Base-by-base conservation (phyloP, 805 yeast species). In the Ogataea polymorpha region DNA sequence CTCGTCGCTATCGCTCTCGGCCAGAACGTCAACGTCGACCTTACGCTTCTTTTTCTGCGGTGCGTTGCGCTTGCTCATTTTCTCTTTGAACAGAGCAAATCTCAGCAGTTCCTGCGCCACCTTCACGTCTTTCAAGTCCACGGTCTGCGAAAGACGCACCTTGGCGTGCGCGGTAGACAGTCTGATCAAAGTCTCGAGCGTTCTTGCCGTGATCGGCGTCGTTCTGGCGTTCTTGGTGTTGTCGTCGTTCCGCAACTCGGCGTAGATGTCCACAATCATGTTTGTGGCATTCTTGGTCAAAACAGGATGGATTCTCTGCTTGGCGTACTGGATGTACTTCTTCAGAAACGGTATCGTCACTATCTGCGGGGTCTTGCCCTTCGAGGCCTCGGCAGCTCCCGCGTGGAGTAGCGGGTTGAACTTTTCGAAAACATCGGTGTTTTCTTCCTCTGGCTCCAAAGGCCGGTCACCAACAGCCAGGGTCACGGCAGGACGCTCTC, bases 151-250 rank as follows among this genome's bases (percentile, higher is more conserved):
- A 42, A 93, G 70, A 53, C 98, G 75, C n/a, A 91, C 86, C 62
- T 93, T 91, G 9, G 98, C 98, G 64, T 93, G 98, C 0, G 99
- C 98, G 1, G 97, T 86, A 0, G 97, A 74, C 45, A 91, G 70
- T 72, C 99, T 95, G 62, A 91, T 91, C 50, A 91, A 71, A 0
- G 99, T 91, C 65, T 91, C 99, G 53, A 91, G 71, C 4, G 98
- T 93, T 80, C 99, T 86, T n/a, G 98, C 96, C 2, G 99, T 91
- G 51, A 91, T 86, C 26, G 99, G 98, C 1, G 96, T 83, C 0
- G 96, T 90, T 57, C 80, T 75, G 39, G 84, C 77, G 51, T 81
- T 85, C 45, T 65, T 70, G 28, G 72, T 75, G 39, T 72, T 67
- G 41, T 74, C 74, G 49, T 83, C 86, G 61, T 89, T 90, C 68